Conservation (phyloP, 495 filamentous ascomycete genomes). For the Aspergillus ellipticus region DNA sequence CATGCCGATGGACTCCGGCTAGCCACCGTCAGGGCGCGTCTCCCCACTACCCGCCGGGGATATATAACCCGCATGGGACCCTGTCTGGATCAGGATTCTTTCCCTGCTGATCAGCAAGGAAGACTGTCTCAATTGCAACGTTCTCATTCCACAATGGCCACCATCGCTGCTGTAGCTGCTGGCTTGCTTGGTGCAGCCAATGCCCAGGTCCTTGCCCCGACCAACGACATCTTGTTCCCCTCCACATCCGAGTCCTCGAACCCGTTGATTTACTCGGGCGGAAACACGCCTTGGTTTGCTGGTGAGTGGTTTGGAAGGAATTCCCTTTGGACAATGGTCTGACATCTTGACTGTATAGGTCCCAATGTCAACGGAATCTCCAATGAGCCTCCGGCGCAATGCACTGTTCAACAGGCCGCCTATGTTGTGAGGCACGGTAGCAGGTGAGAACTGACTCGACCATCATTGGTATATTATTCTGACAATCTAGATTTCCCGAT, state of each 20-base stretch:
- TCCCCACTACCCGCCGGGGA: too few species aligned
- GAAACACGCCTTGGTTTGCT: not conserved
- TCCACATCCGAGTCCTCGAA: not conserved
- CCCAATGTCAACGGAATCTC: conserved; percentile 53
- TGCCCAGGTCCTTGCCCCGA: not conserved
- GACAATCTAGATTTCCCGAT: conserved; percentile 32
- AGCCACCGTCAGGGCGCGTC: too few species aligned
- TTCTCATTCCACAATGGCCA: too few species aligned
- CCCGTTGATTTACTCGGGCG: not conserved
- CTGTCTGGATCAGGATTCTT: too few species aligned
- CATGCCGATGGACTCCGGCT: too few species aligned
- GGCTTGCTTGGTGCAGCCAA: not conserved
- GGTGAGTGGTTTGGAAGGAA: not conserved
- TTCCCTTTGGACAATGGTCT: not conserved
- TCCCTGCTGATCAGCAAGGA: too few species aligned
- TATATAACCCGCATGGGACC: too few species aligned
- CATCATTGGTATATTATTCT: not conserved
- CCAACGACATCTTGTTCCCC: not conserved
- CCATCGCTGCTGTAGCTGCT: too few species aligned
- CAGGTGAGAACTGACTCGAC: conserved; percentile 27
- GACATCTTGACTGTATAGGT: conserved; percentile 16
- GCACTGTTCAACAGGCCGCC: conserved; percentile 51
- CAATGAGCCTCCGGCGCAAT: conserved; percentile 44
- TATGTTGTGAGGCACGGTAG: conserved; percentile 55
- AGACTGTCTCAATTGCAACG: too few species aligned